These are phyloP conservation scores for Corylus heterophylla DNA, from an alignment of 306 rosid species.

Conservation along the genomic window DNA sequence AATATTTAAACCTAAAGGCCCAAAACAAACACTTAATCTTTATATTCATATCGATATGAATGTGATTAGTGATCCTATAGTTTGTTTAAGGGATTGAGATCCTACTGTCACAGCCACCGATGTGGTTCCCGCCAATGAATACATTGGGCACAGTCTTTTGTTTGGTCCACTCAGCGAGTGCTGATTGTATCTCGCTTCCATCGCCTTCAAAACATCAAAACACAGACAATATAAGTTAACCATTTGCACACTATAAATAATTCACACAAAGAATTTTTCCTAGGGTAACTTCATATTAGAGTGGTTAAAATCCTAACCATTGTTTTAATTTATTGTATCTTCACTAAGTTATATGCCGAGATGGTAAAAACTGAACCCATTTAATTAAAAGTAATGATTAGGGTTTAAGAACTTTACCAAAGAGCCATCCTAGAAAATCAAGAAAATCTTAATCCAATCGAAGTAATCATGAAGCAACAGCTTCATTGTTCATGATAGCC, in stretches of 20 bases:
- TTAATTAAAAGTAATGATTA: neutral
- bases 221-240: conserved; percentile 6
- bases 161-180: conserved; percentile 68
- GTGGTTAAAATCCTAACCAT: neutral
- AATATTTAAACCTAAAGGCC: neutral
- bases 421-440: neutral
- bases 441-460: neutral
- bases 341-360: too few relatives aligned
- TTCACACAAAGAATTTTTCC: too few relatives aligned
- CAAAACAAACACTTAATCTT: neutral
- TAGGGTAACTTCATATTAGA: neutral
- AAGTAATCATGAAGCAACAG: neutral
- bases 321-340: neutral
- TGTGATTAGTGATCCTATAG: neutral
- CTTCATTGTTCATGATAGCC: neutral
- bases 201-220: conserved; percentile 59
- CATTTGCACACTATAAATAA: too few relatives aligned
- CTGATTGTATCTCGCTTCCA: conserved; percentile 69
- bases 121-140: conserved; percentile 81
- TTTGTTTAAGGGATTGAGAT: neutral
- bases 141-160: conserved; percentile 84
- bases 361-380: too few relatives aligned
- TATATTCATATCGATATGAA: neutral
- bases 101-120: conserved; percentile 94
- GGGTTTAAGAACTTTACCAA: neutral